A percentile compares a stretch with the other conserved stretches of the same genome.
Conservation (phyloP, 331 rosid species). For the Arachis monticola region DNA sequence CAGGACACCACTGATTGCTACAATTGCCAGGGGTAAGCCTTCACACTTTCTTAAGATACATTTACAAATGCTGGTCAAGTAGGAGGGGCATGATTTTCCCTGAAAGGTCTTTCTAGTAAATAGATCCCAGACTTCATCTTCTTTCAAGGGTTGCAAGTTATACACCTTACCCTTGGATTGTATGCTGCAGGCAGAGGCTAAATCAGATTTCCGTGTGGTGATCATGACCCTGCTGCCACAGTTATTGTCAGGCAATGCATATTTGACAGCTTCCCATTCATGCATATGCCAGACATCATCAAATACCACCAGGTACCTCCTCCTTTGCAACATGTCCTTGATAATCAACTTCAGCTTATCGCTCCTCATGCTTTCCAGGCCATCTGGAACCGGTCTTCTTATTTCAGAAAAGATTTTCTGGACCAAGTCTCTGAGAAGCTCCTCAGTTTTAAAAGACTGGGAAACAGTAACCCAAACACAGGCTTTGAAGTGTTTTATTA, state of each 20-base stretch:
- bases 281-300: conserved; percentile 59
- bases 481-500: conserved; percentile 54
- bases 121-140: conserved; percentile 58
- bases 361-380: conserved; percentile 46
- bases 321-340: conserved; percentile 48
- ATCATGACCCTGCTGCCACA: conserved; percentile 59
- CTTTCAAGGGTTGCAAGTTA: conserved; percentile 51
- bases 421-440: conserved; percentile 52
- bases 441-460: conserved; percentile 45
- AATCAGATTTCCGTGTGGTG: conserved; percentile 55
- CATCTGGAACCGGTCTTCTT: conserved; percentile 48
- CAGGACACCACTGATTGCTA: conserved; percentile 57
- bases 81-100: conserved; percentile 53
- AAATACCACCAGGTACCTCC: conserved; percentile 65
- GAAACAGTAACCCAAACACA: conserved; percentile 69
- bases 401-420: conserved; percentile 47
- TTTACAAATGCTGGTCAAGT: conserved; percentile 44
- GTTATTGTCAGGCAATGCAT: conserved; percentile 51
- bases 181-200: conserved; percentile 43
- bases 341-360: conserved; percentile 47
- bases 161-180: conserved; percentile 44
- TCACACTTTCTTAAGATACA: conserved; percentile 55
- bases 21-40: conserved; percentile 73
- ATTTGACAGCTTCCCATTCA: conserved; percentile 65
- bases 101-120: conserved; percentile 57